Evolutionary conservation across 2,329 filamentous ascomycete species (phyloP), one percentile per base, ranked within the genome.

Genomic region (Onygenales sp.): DNA sequence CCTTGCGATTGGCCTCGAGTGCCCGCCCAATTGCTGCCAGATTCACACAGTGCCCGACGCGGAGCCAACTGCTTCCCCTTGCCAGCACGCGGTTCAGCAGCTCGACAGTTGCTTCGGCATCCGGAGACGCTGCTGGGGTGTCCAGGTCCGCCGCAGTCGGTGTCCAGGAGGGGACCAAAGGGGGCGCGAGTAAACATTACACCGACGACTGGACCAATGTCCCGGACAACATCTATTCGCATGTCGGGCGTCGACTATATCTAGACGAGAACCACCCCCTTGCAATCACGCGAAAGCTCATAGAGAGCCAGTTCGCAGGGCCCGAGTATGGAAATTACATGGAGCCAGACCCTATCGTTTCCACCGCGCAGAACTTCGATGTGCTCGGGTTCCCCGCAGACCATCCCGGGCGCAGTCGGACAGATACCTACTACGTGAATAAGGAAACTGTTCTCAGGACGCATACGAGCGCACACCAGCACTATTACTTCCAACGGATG

Each of bases 351-450:
- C 92, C 93, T 0, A 83, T 96, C 42, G 93, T 97, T 27, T 84
- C 86, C 36, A 87, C 89, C 2, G 72, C 77, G 9, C 87, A 96
- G 66, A 98, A 98, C 69, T 98, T 98, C 67, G 93, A 98, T 72
- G 93, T 91, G n/a, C 77, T 98, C 7, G 91, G 91, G 44, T 97
- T 98, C 66, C 86, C 91, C 0, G 64, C 77, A 6, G 87, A 96
- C 67, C 93, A 98, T 64, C 87, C 90, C 3, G 93, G 93, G 55
- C 85, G 93, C 50, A 87, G 82, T 59, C 83, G 82, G 60, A 92
- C 88, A 11, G 93, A 98, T 72, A 97, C 93, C 0, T 98, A 97
- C 76, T 98, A 98, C 70, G 73, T 98, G 65, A 95, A 95, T 72
- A 76, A 84, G 60, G 73, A 82, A 50, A 95, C 87, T 0, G 84